Evolutionary conservation across 108 stramenopile genomes (phyloP).

Genomic region (Nitzschia sp.): DNA sequence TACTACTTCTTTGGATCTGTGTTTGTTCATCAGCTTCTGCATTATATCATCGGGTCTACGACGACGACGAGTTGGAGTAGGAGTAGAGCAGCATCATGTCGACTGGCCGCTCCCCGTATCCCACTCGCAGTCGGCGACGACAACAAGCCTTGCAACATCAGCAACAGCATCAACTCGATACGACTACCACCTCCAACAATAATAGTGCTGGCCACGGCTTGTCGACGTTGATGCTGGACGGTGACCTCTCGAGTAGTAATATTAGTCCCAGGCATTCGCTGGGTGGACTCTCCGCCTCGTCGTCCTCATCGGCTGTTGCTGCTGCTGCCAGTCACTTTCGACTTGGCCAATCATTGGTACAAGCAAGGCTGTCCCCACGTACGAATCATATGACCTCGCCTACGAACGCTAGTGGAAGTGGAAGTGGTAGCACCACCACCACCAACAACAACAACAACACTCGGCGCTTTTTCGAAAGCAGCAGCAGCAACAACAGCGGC

Average conservation of each 20-base stretch:
- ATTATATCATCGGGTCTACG: too few species aligned
- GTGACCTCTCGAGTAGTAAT: too few species aligned
- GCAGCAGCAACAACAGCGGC: constrained; percentile 9
- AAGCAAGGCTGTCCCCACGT: constrained; percentile 29
- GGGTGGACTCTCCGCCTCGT: too few species aligned
- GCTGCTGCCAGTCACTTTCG: constrained; percentile 12
- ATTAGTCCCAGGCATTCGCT: too few species aligned
- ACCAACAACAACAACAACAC: too few species aligned
- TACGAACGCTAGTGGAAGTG: neutral
- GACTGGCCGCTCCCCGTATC: constrained; percentile 38
- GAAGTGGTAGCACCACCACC: too few species aligned
- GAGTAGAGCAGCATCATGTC: neutral
- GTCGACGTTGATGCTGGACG: neutral
- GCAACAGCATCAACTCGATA: neutral
- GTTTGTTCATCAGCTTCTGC: too few species aligned
- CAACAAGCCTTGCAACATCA: constrained; percentile 16
- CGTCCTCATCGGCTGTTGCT: neutral
- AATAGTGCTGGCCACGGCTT: neutral
- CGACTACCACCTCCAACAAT: neutral
- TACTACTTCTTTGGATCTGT: too few species aligned
- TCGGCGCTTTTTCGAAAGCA: neutral
- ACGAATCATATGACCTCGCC: neutral
- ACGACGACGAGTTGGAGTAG: too few species aligned
- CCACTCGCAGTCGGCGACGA: constrained; percentile 30
- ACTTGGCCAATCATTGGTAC: constrained; percentile 26